Percentiles rank a stretch among this genome's conserved stretches.
Conservation (phyloP, 2,329 filamentous ascomycete species). For the Aspergillus flavus region DNA sequence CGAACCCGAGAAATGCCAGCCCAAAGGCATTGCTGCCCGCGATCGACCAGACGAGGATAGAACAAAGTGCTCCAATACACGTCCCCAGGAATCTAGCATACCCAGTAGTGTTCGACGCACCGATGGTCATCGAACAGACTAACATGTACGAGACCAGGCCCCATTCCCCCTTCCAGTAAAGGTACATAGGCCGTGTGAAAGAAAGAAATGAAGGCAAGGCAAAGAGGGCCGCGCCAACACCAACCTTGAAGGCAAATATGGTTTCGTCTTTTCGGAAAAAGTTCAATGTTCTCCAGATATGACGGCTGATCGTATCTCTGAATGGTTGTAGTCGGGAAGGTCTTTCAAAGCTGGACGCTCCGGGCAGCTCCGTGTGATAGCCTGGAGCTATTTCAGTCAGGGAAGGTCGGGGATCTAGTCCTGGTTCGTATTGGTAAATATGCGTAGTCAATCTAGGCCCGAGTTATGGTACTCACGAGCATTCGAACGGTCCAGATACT, state of each 20-base stretch:
- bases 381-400: not conserved
- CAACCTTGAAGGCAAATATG: constrained; percentile 88
- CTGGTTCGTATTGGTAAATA: not conserved
- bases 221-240: constrained; percentile 84
- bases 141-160: constrained; percentile 96
- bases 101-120: constrained; percentile 91
- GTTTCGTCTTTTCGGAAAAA: constrained; percentile 66
- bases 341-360: not conserved
- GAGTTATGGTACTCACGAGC: not conserved
- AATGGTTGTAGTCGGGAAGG: not conserved
- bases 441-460: not conserved
- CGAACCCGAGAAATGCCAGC: constrained; percentile 77
- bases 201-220: constrained; percentile 86
- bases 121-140: constrained; percentile 96
- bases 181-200: constrained; percentile 75
- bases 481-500: constrained; percentile 8
- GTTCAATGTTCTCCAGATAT: constrained; percentile 57
- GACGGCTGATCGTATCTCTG: constrained; percentile 43
- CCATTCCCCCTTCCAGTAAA: constrained; percentile 94
- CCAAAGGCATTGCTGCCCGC: constrained; percentile 72
- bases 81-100: constrained; percentile 85
- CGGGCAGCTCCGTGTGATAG: not conserved
- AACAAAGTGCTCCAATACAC: constrained; percentile 73
- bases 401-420: not conserved
- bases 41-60: constrained; percentile 75